Percentiles rank a stretch among this genome's conserved stretches.
Evolutionary conservation across 2,329 filamentous ascomycete species (phyloP).

Genomic region (Sordariomycetes sp.): DNA sequence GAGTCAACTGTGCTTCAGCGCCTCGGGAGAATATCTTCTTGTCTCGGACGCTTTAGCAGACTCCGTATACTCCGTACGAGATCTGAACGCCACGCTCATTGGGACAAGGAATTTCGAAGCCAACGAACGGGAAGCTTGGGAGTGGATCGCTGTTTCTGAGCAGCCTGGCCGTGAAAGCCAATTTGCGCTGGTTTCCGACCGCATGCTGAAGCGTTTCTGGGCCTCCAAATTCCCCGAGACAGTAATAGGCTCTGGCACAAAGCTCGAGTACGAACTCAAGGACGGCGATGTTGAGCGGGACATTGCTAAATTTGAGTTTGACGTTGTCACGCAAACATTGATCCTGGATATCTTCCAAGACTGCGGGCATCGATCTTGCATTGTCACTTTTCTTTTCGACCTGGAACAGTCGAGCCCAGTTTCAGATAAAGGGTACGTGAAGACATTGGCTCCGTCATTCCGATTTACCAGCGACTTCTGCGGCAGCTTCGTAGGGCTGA

Average conservation of each 20-base stretch:
- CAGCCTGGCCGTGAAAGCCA: not conserved
- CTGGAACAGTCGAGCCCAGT: not conserved
- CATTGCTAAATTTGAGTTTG: not conserved
- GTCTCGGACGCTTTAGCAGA: conserved; percentile 3
- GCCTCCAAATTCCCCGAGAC: not conserved
- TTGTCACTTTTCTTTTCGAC: not conserved
- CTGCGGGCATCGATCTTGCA: not conserved
- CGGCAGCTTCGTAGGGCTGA: conserved; percentile 8
- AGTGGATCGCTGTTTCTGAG: not conserved
- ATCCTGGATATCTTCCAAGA: not conserved
- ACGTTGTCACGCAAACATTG: not conserved
- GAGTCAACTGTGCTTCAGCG: conserved; percentile 7
- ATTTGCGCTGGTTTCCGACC: not conserved
- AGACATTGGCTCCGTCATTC: not conserved
- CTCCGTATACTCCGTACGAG: not conserved
- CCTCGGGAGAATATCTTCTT: conserved; percentile 6
- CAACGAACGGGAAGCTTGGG: not conserved
- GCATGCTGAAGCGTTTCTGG: not conserved
- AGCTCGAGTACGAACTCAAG: not conserved
- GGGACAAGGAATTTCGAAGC: conserved; percentile 5
- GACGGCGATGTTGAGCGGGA: not conserved
- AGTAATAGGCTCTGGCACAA: not conserved
- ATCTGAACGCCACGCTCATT: conserved; percentile 4
- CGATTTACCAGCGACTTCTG: not conserved
- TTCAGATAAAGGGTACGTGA: not conserved